Conservation (phyloP, 169 alveolate genomes). For the Cryptosporidium felis region DNA sequence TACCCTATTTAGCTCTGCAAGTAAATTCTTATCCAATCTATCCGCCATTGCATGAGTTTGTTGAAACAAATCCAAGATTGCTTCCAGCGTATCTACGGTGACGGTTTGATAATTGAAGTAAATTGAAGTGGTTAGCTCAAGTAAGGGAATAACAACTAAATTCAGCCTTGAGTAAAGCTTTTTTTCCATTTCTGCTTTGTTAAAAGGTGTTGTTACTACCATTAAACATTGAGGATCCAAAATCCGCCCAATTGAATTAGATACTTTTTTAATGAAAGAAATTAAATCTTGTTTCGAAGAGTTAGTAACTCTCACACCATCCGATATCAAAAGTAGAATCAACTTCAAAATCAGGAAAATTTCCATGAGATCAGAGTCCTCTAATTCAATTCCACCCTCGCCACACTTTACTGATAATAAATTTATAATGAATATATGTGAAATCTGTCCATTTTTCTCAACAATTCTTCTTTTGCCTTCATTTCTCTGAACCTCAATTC, state of each 20-base stretch:
- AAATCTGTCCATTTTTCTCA: background rate
- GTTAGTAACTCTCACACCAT: background rate
- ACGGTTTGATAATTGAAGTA: background rate
- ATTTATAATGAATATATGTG: background rate
- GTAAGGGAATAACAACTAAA: no score
- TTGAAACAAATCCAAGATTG: background rate
- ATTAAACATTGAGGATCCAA: no score
- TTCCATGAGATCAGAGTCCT: background rate
- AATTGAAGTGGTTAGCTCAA: slow-evolving; percentile 1
- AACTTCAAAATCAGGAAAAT: background rate
- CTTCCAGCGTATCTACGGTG: background rate
- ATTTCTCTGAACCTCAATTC: background rate
- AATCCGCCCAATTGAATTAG: background rate
- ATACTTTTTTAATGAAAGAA: background rate
- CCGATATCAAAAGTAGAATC: background rate
- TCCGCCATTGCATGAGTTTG: background rate
- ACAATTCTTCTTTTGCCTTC: background rate
- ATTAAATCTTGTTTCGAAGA: background rate
- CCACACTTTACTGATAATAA: background rate
- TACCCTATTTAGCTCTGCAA: background rate
- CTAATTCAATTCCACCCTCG: background rate
- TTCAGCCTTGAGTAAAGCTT: no score
- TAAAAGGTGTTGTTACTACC: no score
- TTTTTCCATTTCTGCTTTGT: no score
- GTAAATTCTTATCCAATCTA: background rate